A percentile compares a stretch with the other conserved stretches of the same genome.
Evolutionary conservation across 495 filamentous ascomycete species (phyloP).

Genomic region (Podospora fimiseda): DNA sequence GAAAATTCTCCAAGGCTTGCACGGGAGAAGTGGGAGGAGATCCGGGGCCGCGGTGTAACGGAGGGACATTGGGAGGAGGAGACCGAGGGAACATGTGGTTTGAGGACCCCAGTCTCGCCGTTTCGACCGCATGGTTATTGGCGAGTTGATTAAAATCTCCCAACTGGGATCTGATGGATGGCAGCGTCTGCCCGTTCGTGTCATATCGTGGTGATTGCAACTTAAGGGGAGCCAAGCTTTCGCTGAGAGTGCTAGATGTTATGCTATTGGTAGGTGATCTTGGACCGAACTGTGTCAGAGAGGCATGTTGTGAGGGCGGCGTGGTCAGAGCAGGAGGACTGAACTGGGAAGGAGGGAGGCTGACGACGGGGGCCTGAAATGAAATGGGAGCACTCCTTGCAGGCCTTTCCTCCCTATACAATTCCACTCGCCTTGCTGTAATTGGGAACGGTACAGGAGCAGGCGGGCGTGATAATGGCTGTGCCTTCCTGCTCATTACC

Average conservation of each 20-base stretch:
- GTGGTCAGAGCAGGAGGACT: constrained; percentile 22
- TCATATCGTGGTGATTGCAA: constrained; percentile 40
- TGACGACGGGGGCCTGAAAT: neutral
- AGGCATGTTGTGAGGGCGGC: constrained; percentile 22
- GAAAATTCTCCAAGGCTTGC: constrained; percentile 14
- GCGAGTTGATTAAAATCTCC: constrained; percentile 49
- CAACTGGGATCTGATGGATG: constrained; percentile 40
- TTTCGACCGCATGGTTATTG: constrained; percentile 50
- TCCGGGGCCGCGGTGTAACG: constrained; percentile 21
- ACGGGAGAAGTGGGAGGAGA: constrained; percentile 34
- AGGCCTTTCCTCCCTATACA: constrained; percentile 15
- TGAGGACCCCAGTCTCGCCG: constrained; percentile 28
- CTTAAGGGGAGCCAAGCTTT: constrained; percentile 46
- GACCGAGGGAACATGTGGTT: constrained; percentile 18
- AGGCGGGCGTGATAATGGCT: constrained; percentile 12
- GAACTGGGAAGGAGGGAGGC: constrained; percentile 1
- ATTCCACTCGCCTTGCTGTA: constrained; percentile 12
- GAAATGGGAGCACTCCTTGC: constrained; percentile 6
- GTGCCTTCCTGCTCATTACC: constrained; percentile 15
- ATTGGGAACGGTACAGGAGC: constrained; percentile 16
- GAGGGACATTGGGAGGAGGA: constrained; percentile 17
- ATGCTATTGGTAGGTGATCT: constrained; percentile 26
- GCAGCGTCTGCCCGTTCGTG: constrained; percentile 35
- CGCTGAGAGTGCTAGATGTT: constrained; percentile 26
- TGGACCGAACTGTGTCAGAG: constrained; percentile 20